A percentile compares a stretch with the other conserved stretches of the same genome.
phyloP scores from a whole-genome alignment of 2,329 filamentous ascomycete species.

The Emydomyces testavorans region DNA sequence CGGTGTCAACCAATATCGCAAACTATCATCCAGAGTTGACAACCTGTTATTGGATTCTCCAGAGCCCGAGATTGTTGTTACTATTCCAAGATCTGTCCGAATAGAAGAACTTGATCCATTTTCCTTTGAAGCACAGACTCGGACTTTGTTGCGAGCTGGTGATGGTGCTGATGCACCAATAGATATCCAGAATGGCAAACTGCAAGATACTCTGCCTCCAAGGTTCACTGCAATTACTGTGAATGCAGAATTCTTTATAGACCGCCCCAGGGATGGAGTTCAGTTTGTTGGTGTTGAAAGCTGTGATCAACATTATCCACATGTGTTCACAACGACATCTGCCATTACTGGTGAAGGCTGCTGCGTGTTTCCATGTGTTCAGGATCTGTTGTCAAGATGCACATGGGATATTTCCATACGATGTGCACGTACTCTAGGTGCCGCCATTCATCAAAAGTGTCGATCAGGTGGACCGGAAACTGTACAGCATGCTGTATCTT shows the following conservation, averaged over 20 bases:
- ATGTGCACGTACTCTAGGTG: constrained; percentile 74
- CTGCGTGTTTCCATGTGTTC: constrained; percentile 85
- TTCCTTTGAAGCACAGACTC: constrained; percentile 39
- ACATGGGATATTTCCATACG: constrained; percentile 83
- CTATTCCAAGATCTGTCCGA: constrained; percentile 48
- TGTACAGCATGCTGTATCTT: no score
- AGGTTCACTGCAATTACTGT: constrained; percentile 51
- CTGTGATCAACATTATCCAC: constrained; percentile 71
- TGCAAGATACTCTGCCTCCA: constrained; percentile 31
- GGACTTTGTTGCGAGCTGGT: constrained; percentile 33
- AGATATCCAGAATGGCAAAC: constrained; percentile 27
- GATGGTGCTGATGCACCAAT: constrained; percentile 29
- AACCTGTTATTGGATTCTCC: constrained; percentile 41
- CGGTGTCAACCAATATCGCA: constrained; percentile 62
- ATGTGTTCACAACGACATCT: constrained; percentile 79
- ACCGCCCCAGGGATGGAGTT: constrained; percentile 68
- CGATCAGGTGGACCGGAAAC: constrained; percentile 23
- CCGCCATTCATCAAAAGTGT: constrained; percentile 43
- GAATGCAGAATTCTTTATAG: constrained; percentile 65
- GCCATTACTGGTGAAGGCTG: constrained; percentile 66
- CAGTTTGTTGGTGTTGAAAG: constrained; percentile 82
- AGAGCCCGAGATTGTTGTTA: constrained; percentile 48
- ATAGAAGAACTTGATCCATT: constrained; percentile 51
- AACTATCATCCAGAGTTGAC: constrained; percentile 58
- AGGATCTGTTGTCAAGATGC: constrained; percentile 68